Evolutionary conservation across 164 flowering plant genomes (phyloP), one percentile per base, ranked within the genome.

Genomic region (Piper longum): DNA sequence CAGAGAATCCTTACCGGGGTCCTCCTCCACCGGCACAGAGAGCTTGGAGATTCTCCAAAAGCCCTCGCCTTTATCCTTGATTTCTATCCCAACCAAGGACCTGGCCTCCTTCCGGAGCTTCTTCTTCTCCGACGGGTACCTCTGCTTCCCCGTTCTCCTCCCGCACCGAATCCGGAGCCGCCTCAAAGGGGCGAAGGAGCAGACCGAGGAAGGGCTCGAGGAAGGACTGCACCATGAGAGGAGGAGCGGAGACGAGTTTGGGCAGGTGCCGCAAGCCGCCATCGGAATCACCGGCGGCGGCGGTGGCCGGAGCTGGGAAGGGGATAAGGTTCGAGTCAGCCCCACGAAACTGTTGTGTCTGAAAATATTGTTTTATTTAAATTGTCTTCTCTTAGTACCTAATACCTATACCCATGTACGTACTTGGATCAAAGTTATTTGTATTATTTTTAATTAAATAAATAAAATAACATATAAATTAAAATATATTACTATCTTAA

Each of bases 71-170:
- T 82, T 85, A 73, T 79, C 71, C 64, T 68, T 61, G 18, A 74
- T 81, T 41, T 78, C 76, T 40, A 52, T 39, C 19, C 14, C 14
- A 13, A 26, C 14, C 11, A 72, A 67, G 67, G 74, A 63, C 68
- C 82, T 73, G 17, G 69, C 71, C 60, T 55, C 64, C 19, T 74
- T 70, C 62, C 74, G 82, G 17, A 88, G 83, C 77, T 80, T 85
- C 87, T 78, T 88, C 86, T 87, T 93, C 85, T 95, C 99, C 2
- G 99, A 95, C 0, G 99, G 99, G 69, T 95, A 95, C 64, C 95
- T 73, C 74, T 61, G 78, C 69, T 88, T 95, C 4, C 97, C 91
- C 3, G 84, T 83, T 66, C 99, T 73, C 71, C 75, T 82, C 8
- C 82, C 86, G 70, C 87, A 87, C 61, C 41, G 73, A 70, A 84